These are phyloP conservation scores for Perkinsela sp. DNA, from an alignment of 208 protist genomes.

Conservation along the genomic window DNA sequence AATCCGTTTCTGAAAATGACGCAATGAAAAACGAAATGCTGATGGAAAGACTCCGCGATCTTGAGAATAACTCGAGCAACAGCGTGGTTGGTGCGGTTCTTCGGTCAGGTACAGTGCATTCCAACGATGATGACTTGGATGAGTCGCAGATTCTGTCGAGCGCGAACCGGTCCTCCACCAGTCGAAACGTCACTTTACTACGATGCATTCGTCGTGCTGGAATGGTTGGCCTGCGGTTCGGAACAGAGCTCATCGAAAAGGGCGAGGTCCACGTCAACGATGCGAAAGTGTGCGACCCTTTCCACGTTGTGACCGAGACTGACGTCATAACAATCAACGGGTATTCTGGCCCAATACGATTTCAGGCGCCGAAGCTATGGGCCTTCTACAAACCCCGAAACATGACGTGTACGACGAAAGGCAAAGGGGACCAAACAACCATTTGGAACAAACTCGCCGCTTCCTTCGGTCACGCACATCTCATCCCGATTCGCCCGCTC, in stretches of 20 bases:
- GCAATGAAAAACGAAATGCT: neutral
- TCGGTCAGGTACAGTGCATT: too few relatives aligned
- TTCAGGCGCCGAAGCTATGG: neutral
- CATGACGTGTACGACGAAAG: neutral
- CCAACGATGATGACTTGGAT: too few relatives aligned
- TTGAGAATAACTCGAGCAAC: too few relatives aligned
- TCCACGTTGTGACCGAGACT: neutral
- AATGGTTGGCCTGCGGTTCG: neutral
- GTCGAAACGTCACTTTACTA: neutral
- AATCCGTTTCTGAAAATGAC: neutral
- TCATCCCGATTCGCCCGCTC: slow-evolving; percentile 47
- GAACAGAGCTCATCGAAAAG: neutral
- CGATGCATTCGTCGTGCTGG: neutral
- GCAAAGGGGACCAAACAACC: neutral
- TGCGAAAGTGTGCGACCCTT: neutral
- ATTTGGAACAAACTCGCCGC: slow-evolving; percentile 37
- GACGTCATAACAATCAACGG: neutral
- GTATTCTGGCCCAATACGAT: neutral
- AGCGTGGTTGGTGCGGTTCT: too few relatives aligned
- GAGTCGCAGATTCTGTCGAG: too few relatives aligned
- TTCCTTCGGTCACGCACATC: slow-evolving; percentile 50
- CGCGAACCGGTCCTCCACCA: neutral
- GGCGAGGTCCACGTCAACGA: neutral
- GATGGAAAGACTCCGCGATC: neutral
- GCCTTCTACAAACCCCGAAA: neutral